Base-by-base conservation (phyloP, 2,329 filamentous ascomycete species). In the Coniochaeta prunicola region DNA sequence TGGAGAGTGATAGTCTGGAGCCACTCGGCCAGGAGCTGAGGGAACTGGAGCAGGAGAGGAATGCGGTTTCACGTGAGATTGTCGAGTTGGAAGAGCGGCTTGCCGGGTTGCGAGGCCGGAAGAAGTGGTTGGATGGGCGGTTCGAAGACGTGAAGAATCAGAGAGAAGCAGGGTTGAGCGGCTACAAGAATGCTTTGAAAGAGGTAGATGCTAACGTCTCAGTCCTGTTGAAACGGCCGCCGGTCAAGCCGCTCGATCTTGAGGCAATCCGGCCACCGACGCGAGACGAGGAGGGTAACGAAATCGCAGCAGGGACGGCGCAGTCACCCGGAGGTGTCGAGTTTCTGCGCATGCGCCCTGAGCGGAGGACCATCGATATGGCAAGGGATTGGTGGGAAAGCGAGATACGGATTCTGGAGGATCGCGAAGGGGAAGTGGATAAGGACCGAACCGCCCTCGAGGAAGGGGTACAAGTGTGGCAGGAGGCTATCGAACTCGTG, bases 361-460 rank as follows among this genome's bases (percentile, higher is more conserved):
- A 87, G 64, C 79, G 87, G 19, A 78, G 89, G 53, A 92, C 88
- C 0, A 69, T 87, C 1, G 83, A 83, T 15, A 87, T 92, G 85
- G 89, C 88, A 0, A 83, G 78, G 60, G 80, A 86, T 15, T 89
- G 88, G 79, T 92, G 87, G 85, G 78, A 83, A 58, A 79, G 80
- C 6, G 88, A 92, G 64, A 75, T 86, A 1, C 73, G 73, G 1
- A 72, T 82, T 0, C 73, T 89, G 2, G 74, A 85, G 56, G 73
- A 75, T 50, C 81, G 81, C 59, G 83, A 82, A 62, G 66, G 73
- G 9, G 77, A 80, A 28, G 82, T 88, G 1, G 79, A 85, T 31
- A 77, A 77, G 53, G 89, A 92, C 62, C 80, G 80, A 19, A 71
- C 76, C 3, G 89, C 89, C 1, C 76, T 92, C 10, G 81, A 88